These are phyloP conservation scores for Rosa lucieae DNA, from an alignment of 306 rosid species.

Conservation along the genomic window DNA sequence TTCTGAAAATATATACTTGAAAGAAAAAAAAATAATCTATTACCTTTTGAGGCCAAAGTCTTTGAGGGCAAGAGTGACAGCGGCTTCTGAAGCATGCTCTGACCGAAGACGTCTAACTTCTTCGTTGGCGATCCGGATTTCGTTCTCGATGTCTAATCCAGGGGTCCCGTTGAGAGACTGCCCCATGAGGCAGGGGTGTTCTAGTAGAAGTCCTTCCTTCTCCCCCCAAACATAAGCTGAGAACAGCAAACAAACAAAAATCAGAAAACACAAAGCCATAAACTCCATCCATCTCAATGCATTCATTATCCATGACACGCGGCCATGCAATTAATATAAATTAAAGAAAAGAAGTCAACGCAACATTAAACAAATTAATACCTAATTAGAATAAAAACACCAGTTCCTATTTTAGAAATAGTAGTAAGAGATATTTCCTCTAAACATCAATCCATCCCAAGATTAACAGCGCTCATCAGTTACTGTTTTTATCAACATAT, in stretches of 20 bases:
- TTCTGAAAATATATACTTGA: neutral
- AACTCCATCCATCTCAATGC: neutral
- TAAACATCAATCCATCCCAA: no score
- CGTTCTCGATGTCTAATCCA: slow-evolving; percentile 58
- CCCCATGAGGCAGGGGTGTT: slow-evolving; percentile 51
- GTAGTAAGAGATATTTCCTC: no score
- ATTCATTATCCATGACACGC: no score
- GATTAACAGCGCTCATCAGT: no score
- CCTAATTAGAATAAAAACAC: no score
- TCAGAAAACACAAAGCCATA: no score
- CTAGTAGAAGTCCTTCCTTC: slow-evolving; percentile 59
- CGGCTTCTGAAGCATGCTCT: slow-evolving; percentile 37
- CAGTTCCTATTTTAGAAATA: no score
- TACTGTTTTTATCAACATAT: no score
- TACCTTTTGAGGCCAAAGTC: slow-evolving; percentile 64
- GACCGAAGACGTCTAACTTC: slow-evolving; percentile 41
- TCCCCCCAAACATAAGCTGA: slow-evolving; percentile 86
- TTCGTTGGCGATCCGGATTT: slow-evolving; percentile 36
- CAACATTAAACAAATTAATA: no score
- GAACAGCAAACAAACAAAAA: neutral
- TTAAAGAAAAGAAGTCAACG: no score
- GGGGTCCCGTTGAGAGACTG: slow-evolving; percentile 57
- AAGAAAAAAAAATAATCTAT: neutral
- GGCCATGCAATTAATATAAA: no score
- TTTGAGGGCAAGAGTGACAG: slow-evolving; percentile 58